Conservation (phyloP, 2,329 filamentous ascomycete genomes). For the Botrytis fragariae region DNA sequence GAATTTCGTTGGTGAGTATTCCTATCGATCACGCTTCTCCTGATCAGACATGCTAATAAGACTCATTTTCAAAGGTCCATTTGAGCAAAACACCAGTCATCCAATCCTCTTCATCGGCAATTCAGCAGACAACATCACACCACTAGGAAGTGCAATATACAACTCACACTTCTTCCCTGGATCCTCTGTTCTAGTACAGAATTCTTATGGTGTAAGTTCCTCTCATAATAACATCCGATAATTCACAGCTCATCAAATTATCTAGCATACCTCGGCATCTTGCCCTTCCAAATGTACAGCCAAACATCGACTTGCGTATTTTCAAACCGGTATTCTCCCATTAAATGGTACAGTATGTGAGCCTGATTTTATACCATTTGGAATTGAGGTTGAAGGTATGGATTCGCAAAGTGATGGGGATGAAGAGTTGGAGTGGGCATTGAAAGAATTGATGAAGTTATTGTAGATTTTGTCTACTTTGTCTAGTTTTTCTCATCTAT, state of each 20-base stretch:
- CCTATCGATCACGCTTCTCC: background rate
- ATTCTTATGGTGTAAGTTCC: background rate
- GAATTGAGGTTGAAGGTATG: background rate
- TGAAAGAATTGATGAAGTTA: background rate
- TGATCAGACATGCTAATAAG: background rate
- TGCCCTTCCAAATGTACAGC: background rate
- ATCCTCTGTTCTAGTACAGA: background rate
- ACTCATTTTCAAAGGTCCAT: conserved; percentile 24
- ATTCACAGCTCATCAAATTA: background rate
- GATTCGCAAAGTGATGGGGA: background rate
- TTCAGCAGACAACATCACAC: conserved; percentile 41
- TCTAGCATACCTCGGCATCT: background rate
- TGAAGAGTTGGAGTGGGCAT: background rate
- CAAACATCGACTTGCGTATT: background rate
- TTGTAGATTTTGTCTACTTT: background rate
- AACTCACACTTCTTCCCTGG: background rate
- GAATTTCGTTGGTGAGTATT: background rate
- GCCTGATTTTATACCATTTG: background rate
- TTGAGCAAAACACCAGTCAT: conserved; percentile 38
- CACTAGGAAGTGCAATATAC: conserved; percentile 35
- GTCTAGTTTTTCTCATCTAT: background rate
- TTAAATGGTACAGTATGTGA: background rate
- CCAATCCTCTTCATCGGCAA: conserved; percentile 42
- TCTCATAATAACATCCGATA: background rate
- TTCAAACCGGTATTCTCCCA: background rate